These are phyloP conservation scores for Artemisia argyi DNA, from an alignment of 129 eudicot species.

Conservation along the genomic window DNA sequence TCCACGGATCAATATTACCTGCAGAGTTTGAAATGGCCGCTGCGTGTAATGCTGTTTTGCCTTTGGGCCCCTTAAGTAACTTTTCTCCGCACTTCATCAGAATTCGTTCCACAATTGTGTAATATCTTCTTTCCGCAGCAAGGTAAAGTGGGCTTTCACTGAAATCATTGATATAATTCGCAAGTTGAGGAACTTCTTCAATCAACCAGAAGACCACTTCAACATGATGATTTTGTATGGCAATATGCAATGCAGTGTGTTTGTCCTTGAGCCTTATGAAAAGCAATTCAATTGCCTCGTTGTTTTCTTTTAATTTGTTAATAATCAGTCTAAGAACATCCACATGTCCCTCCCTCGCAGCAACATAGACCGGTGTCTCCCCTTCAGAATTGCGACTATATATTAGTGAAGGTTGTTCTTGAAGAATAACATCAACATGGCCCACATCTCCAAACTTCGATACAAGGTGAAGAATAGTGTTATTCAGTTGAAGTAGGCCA, in stretches of 20 bases:
- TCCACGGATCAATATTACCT: not conserved
- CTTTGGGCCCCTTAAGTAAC: not conserved
- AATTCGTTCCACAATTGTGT: not conserved
- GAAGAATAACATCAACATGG: not conserved
- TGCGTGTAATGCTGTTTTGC: not conserved
- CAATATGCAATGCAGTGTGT: not conserved
- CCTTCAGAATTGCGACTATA: not conserved
- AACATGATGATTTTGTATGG: conserved; percentile 1
- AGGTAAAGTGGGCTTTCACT: conserved; percentile 3
- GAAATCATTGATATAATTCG: not conserved
- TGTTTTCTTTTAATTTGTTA: not conserved
- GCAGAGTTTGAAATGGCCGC: not conserved
- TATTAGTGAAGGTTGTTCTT: not conserved
- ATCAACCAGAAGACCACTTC: not conserved
- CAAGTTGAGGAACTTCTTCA: not conserved
- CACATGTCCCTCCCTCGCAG: not conserved
- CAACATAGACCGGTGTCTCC: not conserved
- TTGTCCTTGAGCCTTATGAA: not conserved
- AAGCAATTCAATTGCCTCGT: not conserved
- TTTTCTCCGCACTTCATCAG: no score
- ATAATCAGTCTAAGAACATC: not conserved
- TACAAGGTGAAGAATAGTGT: not conserved
- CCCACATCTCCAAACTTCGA: not conserved
- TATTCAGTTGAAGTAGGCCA: not conserved
- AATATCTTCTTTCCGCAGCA: not conserved